Evolutionary conservation across 305 asterid genomes (phyloP).

Genomic region (Solanum hybrid): DNA sequence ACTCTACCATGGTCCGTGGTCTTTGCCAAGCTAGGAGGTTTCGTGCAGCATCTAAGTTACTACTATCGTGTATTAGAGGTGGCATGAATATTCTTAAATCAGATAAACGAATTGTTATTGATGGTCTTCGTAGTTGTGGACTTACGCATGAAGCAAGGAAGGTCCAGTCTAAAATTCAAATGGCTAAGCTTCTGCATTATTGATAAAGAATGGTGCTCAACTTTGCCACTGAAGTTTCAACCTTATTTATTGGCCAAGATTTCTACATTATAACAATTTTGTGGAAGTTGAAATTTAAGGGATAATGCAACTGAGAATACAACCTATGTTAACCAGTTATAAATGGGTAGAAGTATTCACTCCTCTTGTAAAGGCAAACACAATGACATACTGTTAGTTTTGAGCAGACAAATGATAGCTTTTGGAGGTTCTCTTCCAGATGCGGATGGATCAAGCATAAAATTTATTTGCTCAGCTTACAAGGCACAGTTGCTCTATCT

Average conservation of each 20-base stretch:
- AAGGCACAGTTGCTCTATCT: slow-evolving; percentile 8
- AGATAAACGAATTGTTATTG: slow-evolving; percentile 44
- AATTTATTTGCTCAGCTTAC: neutral
- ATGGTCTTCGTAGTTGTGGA: slow-evolving; percentile 41
- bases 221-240: neutral
- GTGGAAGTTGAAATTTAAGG: neutral
- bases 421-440: slow-evolving; percentile 7
- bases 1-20: slow-evolving; percentile 60
- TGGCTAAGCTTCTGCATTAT: slow-evolving; percentile 25
- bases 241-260: neutral
- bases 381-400: neutral
- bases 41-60: slow-evolving; percentile 53
- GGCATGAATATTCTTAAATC: slow-evolving; percentile 46
- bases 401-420: neutral
- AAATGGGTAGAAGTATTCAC: neutral
- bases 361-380: neutral
- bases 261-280: neutral
- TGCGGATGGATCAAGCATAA: neutral
- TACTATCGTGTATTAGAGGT: slow-evolving; percentile 46
- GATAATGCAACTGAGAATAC: neutral
- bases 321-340: neutral
- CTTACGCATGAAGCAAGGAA: slow-evolving; percentile 24
- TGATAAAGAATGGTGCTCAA: slow-evolving; percentile 9
- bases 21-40: slow-evolving; percentile 64
- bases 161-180: slow-evolving; percentile 14